Evolutionary conservation across 2,329 filamentous ascomycete species (phyloP).

Genomic region (Apiospora koreana): DNA sequence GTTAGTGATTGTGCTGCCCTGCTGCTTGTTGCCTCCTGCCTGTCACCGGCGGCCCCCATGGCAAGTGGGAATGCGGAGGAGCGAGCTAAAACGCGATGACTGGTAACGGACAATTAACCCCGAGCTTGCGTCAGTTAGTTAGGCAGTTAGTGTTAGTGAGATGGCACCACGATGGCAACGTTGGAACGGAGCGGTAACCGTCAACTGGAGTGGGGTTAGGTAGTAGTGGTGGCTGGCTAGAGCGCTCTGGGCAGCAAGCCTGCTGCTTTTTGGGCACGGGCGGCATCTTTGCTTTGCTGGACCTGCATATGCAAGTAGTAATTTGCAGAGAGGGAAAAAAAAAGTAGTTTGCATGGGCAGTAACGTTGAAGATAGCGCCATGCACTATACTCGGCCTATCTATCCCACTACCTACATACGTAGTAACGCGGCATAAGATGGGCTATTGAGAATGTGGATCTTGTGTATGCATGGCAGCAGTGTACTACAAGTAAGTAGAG

Average conservation of each 20-base stretch:
- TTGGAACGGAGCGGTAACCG: constrained; percentile 5
- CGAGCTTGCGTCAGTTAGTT: not conserved
- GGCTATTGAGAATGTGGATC: not conserved
- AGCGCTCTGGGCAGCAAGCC: not conserved
- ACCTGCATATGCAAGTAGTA: constrained; percentile 8
- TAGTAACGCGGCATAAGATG: constrained; percentile 4
- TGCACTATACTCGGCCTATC: not conserved
- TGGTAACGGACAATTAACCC: not conserved
- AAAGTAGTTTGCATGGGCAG: constrained; percentile 1
- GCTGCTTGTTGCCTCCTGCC: not conserved
- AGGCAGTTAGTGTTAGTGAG: not conserved
- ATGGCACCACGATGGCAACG: not conserved
- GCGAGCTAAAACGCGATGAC: not conserved
- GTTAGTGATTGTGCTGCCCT: not conserved
- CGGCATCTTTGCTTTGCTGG: not conserved
- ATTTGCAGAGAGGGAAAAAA: no score
- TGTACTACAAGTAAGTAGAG: no score
- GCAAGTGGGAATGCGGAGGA: not conserved
- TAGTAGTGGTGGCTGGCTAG: not conserved
- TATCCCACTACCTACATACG: not conserved
- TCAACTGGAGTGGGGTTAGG: not conserved
- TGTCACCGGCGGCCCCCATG: not conserved
- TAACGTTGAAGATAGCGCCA: constrained; percentile 4
- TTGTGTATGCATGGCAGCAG: not conserved
- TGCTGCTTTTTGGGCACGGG: not conserved